A percentile compares a stretch with the other conserved stretches of the same genome.
phyloP scores from a whole-genome alignment of 176 grass and related monocot species.

The Musa troglodytarum region DNA sequence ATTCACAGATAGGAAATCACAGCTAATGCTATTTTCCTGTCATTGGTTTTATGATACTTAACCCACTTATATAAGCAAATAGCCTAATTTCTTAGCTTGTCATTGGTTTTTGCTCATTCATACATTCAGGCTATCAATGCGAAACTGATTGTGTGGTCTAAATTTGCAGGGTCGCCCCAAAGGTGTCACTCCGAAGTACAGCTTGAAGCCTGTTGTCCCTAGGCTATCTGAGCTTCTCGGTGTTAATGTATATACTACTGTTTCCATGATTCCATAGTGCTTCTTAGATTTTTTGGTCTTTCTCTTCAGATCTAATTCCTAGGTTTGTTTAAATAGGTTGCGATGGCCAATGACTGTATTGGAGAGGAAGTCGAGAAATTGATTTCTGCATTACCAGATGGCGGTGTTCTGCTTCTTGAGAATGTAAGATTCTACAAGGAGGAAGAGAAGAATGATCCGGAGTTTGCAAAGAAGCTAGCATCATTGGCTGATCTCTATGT shows the following conservation, averaged over 20 bases:
- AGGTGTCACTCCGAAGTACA: slow-evolving; percentile 40
- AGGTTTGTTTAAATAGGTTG: slow-evolving; percentile 23
- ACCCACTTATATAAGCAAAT: neutral
- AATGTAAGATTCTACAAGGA: slow-evolving; percentile 48
- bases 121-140: neutral
- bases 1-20: neutral
- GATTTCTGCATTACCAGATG: slow-evolving; percentile 38
- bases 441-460: slow-evolving; percentile 48
- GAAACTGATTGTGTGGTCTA: neutral
- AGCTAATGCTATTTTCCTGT: neutral
- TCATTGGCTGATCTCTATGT: slow-evolving; percentile 41
- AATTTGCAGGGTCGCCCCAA: slow-evolving; percentile 36
- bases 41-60: neutral
- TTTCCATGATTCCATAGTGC: neutral
- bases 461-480: slow-evolving; percentile 41
- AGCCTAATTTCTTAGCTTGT: neutral
- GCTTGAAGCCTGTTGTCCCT: slow-evolving; percentile 36
- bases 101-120: neutral
- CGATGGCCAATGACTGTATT: slow-evolving; percentile 38
- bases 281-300: neutral
- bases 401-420: slow-evolving; percentile 36
- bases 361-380: slow-evolving; percentile 35
- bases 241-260: slow-evolving; percentile 18
- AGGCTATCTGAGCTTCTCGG: slow-evolving; percentile 46
- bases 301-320: slow-evolving; percentile 1